Base-by-base conservation (phyloP, 2,329 filamentous ascomycete species). In the Cytospora leucostoma region DNA sequence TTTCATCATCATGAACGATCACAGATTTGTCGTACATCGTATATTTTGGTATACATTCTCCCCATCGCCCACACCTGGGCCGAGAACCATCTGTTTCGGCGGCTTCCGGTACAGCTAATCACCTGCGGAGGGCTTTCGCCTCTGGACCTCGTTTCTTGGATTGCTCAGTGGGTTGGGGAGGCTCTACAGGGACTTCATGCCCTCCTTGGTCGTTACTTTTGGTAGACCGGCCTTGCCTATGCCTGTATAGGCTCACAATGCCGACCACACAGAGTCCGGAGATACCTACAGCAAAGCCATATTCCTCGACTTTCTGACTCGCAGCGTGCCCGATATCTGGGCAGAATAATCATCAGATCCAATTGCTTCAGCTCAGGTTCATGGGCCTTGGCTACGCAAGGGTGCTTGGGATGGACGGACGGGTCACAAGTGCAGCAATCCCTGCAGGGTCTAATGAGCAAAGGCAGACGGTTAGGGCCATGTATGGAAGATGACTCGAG, bases 31-130 rank as follows among this genome's bases (percentile, higher is more conserved):
- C 52, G 61, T 57, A 49, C 56, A 61, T 64, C 62, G 37, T 47
- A 61, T 56, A 59, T 56, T 59, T 61, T 55, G 62, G 59, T 55
- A 66, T 66, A 62, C 55, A 58, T 57, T 56, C 35, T 61, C 51
- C 54, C 21, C 51, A 19, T 34, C 57, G 51, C 47, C 38, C n/a
- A 13, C n/a, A 33, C 58, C 7, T 33, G 57, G 50, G 49, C 32
- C 51, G 32, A 32, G n/a, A n/a, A 47, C 8, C 13, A 37, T 37
- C 32, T 32, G 19, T 13, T 15, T 27, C 17, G 33, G 58, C 21
- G 37, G n/a, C 19, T 40, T 50, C 54, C 40, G 37, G 17, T 51
- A 44, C 3, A 19, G 44, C 44, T 47, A 47, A 47, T 47, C 21
- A 12, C 44, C 44, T 19, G 27, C 12, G 44, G 44, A 21, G 44